These are phyloP conservation scores for Pelagophyceae sp. DNA, from an alignment of 352 stramenopile species.

Conservation along the genomic window DNA sequence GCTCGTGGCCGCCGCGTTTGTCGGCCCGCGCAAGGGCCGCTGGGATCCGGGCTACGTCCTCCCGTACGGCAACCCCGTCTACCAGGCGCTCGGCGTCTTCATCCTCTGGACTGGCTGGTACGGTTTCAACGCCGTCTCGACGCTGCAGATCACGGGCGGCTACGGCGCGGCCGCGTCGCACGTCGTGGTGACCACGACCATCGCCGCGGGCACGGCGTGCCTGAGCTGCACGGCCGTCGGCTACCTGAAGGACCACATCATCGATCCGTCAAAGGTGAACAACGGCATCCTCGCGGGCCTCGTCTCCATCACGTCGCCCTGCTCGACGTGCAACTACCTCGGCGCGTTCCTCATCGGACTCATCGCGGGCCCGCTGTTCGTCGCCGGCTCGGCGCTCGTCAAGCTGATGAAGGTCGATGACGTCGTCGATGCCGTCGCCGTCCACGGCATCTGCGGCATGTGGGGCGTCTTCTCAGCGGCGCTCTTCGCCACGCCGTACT, in stretches of 20 bases:
- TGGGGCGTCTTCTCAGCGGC: constrained; percentile 58
- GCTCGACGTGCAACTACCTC: constrained; percentile 33
- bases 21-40: constrained; percentile 53
- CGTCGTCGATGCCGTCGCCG: constrained; percentile 64
- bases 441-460: constrained; percentile 60
- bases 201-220: constrained; percentile 33
- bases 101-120: constrained; percentile 69
- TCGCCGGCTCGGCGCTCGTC: constrained; percentile 33
- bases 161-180: constrained; percentile 23
- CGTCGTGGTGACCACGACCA: constrained; percentile 42
- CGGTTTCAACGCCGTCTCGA: constrained; percentile 49
- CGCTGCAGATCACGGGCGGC: constrained; percentile 27
- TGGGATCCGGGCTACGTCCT: constrained; percentile 45
- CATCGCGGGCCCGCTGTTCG: constrained; percentile 33
- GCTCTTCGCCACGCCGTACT: constrained; percentile 52
- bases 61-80: constrained; percentile 36
- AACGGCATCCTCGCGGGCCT: constrained; percentile 44
- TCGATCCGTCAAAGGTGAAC: constrained; percentile 45
- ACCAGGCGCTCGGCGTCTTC: constrained; percentile 57
- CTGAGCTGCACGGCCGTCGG: constrained; percentile 33
- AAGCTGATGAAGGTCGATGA: constrained; percentile 55
- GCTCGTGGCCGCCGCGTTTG: constrained; percentile 51
- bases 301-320: constrained; percentile 40
- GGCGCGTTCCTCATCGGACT: constrained; percentile 40
- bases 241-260: constrained; percentile 34